Evolutionary conservation across 768 basidiomycete genomes (phyloP), one percentile per base, ranked within the genome.

Genomic region (Tricholoma sp.): DNA sequence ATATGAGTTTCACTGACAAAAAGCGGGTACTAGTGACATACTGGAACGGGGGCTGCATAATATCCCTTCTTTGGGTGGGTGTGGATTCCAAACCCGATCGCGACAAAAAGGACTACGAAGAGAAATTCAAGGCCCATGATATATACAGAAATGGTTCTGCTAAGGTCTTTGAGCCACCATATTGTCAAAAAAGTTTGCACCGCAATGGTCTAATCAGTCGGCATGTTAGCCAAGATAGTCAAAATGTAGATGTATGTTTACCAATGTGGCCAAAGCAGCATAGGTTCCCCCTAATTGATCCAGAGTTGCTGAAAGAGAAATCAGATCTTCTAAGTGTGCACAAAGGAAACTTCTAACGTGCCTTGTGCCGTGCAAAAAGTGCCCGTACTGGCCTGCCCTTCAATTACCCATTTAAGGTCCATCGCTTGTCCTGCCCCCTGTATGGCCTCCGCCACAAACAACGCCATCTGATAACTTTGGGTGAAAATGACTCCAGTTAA

Each of bases 211-310:
- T 76, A 49, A 27, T 27, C 24, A 27, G 5, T 27, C 24, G 24
- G 24, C 24, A 5, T 27, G 24, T 27, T 27, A 27, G 24, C 24
- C 24, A 27, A 27, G 24, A 27, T 27, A 27, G 3, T 5, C 24
- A 27, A 27, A 27, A 27, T 27, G 24, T 5, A 27, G 24, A 27
- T 27, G 24, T 2, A 27, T 27, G 24, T 27, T 58, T 56, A 79
- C 77, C 11, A 79, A 66, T 18, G 75, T 79, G 3, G 71, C 69
- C 37, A 79, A 68, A 4, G 73, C 74, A 4, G 72, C 74, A 22
- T 70, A 72, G 3, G 75, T 70, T 51, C 79, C 78, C 5, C 79
- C 77, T 0, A 77, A 55, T 55, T 77, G 74, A 57, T 76, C 71
- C 4, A 78, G 58, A 43, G 72, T 61, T 16, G 74, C 76, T 74